These are phyloP conservation scores for Xerocomus potaroensis DNA, from an alignment of 768 basidiomycete genomes.

Conservation along the genomic window DNA sequence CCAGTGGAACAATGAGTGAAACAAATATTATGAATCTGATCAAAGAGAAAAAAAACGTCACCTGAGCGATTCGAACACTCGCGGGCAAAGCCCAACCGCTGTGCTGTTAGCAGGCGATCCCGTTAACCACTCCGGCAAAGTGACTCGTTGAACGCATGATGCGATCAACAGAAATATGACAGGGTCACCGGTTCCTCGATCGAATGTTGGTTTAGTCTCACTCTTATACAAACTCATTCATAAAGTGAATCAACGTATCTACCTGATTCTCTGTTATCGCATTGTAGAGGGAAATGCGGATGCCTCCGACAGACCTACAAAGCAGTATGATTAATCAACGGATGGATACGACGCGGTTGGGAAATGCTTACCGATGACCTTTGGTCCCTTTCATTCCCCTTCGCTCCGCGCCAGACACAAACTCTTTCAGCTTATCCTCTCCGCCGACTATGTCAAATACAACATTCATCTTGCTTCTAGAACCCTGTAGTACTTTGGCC, in stretches of 20 bases:
- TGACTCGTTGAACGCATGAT: too few relatives aligned
- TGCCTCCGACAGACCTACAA: slow-evolving; percentile 58
- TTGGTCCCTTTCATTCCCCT: slow-evolving; percentile 82
- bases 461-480: slow-evolving; percentile 94
- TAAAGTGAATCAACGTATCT: slow-evolving; percentile 55
- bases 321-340: background rate
- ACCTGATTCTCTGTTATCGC: slow-evolving; percentile 76
- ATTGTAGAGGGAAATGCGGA: slow-evolving; percentile 86
- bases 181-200: too few relatives aligned
- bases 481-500: slow-evolving; percentile 66
- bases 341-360: slow-evolving; percentile 1
- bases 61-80: slow-evolving; percentile 62
- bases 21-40: too few relatives aligned
- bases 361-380: slow-evolving; percentile 76
- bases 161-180: too few relatives aligned
- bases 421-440: slow-evolving; percentile 67
- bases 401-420: slow-evolving; percentile 76
- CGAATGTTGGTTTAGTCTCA: too few relatives aligned
- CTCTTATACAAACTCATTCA: slow-evolving; percentile 45
- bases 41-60: slow-evolving; percentile 41
- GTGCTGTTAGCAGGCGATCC: slow-evolving; percentile 64
- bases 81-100: slow-evolving; percentile 62
- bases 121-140: slow-evolving; percentile 96
- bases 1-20: too few relatives aligned
- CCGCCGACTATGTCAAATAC: slow-evolving; percentile 77